phyloP scores from a whole-genome alignment of 2,329 filamentous ascomycete species.

The Parascedosporium putredinis region DNA sequence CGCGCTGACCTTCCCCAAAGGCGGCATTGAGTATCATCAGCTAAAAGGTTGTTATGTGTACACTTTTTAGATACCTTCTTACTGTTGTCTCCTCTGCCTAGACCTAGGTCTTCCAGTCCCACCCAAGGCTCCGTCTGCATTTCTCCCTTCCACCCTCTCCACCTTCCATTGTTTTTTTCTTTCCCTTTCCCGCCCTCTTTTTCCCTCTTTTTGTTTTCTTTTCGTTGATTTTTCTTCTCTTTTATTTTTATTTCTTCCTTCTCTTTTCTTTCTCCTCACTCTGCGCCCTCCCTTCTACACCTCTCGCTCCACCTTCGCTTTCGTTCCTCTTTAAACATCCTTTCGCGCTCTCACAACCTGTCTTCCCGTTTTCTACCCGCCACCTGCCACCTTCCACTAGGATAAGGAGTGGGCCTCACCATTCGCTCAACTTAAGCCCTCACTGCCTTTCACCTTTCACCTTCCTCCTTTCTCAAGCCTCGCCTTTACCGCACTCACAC shows the following conservation, averaged over 20 bases:
- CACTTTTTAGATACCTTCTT: too few species aligned
- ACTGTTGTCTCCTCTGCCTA: too few species aligned
- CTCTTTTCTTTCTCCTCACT: conserved; percentile 13
- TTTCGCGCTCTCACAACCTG: not conserved
- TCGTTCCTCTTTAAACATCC: not conserved
- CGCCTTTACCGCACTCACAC: not conserved
- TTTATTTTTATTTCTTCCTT: conserved; percentile 14
- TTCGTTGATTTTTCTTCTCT: conserved; percentile 14
- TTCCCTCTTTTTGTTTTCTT: conserved; percentile 13
- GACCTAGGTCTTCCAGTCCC: not conserved
- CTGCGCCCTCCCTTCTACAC: conserved; percentile 3
- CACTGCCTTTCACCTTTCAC: too few species aligned
- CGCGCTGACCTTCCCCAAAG: too few species aligned
- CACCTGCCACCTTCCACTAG: conserved; percentile 6
- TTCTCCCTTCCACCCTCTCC: not conserved
- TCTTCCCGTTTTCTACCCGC: conserved; percentile 1
- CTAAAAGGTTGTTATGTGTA: too few species aligned
- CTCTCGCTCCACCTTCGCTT: not conserved
- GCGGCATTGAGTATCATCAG: too few species aligned
- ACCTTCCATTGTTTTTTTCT: conserved; percentile 10
- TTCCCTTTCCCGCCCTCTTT: conserved; percentile 16
- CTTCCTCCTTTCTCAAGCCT: conserved; percentile 6
- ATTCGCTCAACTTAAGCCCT: conserved; percentile 8
- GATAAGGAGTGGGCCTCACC: conserved; percentile 1
- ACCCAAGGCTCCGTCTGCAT: not conserved